A percentile compares a stretch with the other conserved stretches of the same genome.
Conservation (phyloP, 306 rosid genomes). For the Vigna reflexopilosa region DNA sequence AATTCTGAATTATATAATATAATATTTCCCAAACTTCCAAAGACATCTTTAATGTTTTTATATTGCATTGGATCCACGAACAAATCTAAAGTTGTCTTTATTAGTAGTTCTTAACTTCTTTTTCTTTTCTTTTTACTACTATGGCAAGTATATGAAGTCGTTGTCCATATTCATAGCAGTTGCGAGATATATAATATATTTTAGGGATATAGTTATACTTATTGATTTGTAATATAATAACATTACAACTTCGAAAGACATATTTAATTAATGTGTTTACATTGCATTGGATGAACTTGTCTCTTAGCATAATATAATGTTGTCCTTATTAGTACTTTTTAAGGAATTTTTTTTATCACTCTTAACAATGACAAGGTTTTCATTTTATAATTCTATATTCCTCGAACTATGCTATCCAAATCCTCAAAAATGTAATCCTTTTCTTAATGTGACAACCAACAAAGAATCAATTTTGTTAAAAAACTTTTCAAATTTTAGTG, state of each 20-base stretch:
- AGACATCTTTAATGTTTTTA: conserved; percentile 21
- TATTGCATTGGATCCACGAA: conserved; percentile 32
- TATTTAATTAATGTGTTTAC: too few species aligned
- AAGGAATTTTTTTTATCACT: background rate
- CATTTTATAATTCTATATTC: conserved; percentile 7
- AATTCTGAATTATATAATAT: conserved; percentile 10
- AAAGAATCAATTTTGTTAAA: too few species aligned
- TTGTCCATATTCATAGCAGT: conserved; percentile 7
- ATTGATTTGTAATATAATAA: too few species aligned
- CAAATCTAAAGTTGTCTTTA: conserved; percentile 34
- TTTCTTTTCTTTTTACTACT: background rate
- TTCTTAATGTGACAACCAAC: background rate
- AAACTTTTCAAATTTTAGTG: background rate
- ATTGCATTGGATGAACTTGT: background rate
- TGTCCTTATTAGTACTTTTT: conserved; percentile 21
- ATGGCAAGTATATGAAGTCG: background rate
- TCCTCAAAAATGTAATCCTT: too few species aligned
- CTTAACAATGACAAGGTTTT: conserved; percentile 13
- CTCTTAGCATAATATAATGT: background rate
- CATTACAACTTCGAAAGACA: background rate
- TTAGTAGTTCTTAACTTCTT: background rate
- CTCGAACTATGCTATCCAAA: background rate
- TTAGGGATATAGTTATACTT: background rate
- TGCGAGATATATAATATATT: conserved; percentile 5
- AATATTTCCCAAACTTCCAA: conserved; percentile 36